Evolutionary conservation across 495 filamentous ascomycete genomes (phyloP).

Genomic region (Cairneyella variabilis): DNA sequence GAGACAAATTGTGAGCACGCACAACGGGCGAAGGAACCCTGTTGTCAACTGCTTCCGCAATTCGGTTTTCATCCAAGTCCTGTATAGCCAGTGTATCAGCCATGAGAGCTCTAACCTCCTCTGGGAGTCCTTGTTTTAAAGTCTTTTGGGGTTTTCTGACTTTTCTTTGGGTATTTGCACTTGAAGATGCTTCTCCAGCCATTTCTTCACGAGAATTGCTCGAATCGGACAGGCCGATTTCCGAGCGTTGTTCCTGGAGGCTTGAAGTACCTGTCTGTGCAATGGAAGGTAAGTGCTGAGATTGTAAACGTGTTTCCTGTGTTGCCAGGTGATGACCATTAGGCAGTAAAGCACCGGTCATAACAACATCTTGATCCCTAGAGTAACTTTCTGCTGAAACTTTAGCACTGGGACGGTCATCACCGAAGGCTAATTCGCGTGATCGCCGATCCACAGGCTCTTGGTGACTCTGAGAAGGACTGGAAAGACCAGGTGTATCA

Average conservation of each 20-base stretch:
- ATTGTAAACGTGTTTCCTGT: slow-evolving; percentile 3
- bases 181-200: slow-evolving; percentile 1
- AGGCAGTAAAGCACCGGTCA: slow-evolving; percentile 22
- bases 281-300: background rate
- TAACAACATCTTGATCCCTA: slow-evolving; percentile 15
- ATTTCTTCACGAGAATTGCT: slow-evolving; percentile 1
- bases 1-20: slow-evolving; percentile 50
- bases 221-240: slow-evolving; percentile 10
- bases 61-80: slow-evolving; percentile 1
- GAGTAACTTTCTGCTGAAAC: slow-evolving; percentile 8
- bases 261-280: background rate
- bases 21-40: slow-evolving; percentile 15
- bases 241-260: slow-evolving; percentile 1
- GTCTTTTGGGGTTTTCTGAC: background rate
- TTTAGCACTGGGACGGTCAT: slow-evolving; percentile 9
- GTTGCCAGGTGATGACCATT: slow-evolving; percentile 19
- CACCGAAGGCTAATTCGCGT: slow-evolving; percentile 27
- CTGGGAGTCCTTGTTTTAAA: background rate
- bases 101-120: too few species aligned
- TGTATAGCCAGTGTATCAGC: slow-evolving; percentile 1
- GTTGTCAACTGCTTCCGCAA: slow-evolving; percentile 15
- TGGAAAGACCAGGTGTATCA: slow-evolving; percentile 43
- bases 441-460: slow-evolving; percentile 42
- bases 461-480: slow-evolving; percentile 36
- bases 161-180: background rate